A percentile compares a stretch with the other conserved stretches of the same genome.
phyloP scores from a whole-genome alignment of 306 rosid genomes.

The Boehmeria nivea region DNA sequence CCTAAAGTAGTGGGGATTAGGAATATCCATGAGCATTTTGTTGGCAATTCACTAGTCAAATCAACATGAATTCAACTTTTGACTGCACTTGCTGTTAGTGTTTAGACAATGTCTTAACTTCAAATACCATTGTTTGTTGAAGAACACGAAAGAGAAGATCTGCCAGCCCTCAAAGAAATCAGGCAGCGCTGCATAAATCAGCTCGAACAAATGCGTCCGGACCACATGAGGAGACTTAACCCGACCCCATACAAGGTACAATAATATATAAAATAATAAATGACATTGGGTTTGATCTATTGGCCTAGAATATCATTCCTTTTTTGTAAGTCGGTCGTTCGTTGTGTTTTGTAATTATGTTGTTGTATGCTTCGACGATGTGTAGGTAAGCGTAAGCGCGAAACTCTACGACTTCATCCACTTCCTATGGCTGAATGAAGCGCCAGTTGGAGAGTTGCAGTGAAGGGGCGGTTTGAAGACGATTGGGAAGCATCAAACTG shows the following conservation, averaged over 20 bases:
- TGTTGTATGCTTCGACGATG: not conserved
- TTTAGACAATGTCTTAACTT: constrained; percentile 12
- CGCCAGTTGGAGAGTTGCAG: constrained; percentile 94
- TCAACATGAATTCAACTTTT: not conserved
- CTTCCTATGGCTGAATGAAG: constrained; percentile 91
- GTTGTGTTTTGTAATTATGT: too few species aligned
- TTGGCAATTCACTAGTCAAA: not conserved
- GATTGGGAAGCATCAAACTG: too few species aligned
- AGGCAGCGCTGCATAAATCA: constrained; percentile 77
- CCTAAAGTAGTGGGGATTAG: constrained; percentile 4
- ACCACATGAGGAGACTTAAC: constrained; percentile 96
- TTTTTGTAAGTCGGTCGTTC: too few species aligned
- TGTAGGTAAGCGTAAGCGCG: constrained; percentile 89
- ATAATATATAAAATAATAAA: too few species aligned
- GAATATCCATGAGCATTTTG: constrained; percentile 7
- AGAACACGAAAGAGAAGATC: constrained; percentile 53
- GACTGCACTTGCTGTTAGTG: not conserved
- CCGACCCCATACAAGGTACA: constrained; percentile 97
- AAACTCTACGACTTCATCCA: constrained; percentile 86
- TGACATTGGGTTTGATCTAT: too few species aligned
- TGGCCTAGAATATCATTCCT: too few species aligned
- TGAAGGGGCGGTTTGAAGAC: constrained; percentile 14
- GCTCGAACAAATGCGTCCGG: constrained; percentile 86
- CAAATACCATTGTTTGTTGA: constrained; percentile 15
- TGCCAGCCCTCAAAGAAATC: constrained; percentile 65